A percentile compares a stretch with the other conserved stretches of the same genome.
Evolutionary conservation across 352 stramenopile genomes (phyloP).

Genomic region (Globisporangium cylindrosporum): DNA sequence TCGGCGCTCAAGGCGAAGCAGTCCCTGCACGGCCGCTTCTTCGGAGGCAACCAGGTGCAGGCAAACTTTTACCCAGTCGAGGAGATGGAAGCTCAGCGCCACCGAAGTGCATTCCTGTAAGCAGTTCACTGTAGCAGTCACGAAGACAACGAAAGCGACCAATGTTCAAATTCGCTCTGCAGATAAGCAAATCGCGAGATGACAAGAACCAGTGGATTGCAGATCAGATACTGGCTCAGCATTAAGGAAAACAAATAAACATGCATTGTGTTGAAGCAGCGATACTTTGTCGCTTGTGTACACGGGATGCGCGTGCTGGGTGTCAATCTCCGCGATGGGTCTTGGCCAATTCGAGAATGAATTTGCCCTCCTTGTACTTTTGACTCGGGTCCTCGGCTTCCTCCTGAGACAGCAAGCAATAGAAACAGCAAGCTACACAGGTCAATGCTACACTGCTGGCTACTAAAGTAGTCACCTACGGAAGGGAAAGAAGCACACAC

Average conservation of each 20-base stretch:
- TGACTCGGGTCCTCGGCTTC: slow-evolving; percentile 91
- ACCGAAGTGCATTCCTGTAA: slow-evolving; percentile 58
- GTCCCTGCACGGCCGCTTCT: slow-evolving; percentile 70
- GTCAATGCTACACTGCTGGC: neutral
- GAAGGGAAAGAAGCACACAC: neutral
- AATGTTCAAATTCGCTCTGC: neutral
- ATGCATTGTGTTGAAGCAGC: neutral
- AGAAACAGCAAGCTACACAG: neutral
- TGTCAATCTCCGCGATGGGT: slow-evolving; percentile 40
- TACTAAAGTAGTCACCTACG: neutral
- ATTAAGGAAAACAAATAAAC: neutral
- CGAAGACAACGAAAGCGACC: neutral
- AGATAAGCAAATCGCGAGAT: slow-evolving; percentile 2
- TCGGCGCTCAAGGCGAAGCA: slow-evolving; percentile 49
- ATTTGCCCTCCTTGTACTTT: slow-evolving; percentile 97
- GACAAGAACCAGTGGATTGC: neutral
- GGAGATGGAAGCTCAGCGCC: slow-evolving; percentile 42
- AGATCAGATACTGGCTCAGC: neutral
- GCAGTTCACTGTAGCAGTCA: neutral
- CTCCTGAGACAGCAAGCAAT: slow-evolving; percentile 33
- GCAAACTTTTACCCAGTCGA: slow-evolving; percentile 55
- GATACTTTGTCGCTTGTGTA: neutral
- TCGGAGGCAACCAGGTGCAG: slow-evolving; percentile 72
- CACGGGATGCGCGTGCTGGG: neutral
- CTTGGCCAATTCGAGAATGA: slow-evolving; percentile 95